Base-by-base conservation (phyloP, 352 stramenopile species). In the Pythium folliculosum region DNA sequence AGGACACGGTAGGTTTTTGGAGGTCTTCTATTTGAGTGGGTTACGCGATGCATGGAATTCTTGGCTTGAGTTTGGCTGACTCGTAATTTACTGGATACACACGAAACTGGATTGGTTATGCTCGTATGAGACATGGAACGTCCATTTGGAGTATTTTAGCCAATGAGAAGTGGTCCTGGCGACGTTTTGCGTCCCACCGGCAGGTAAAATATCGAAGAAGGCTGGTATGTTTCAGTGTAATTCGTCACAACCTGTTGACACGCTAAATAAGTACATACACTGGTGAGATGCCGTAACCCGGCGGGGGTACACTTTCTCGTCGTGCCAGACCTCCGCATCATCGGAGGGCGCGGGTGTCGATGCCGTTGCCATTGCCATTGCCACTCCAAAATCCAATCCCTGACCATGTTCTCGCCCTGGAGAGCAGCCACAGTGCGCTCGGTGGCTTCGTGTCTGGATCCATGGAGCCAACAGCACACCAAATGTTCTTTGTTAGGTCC, bases 61-160 rank as follows among this genome's bases (percentile, higher is more conserved):
- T 12, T 43, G 37, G 37, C 22, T 21, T 56, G 48, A 30, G 27
- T 21, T 25, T 19, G n/a, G 23, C 50, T 56, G 50, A 30, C 50
- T 56, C 50, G 50, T 56, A 56, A 56, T 21, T 56, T 56, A 43
- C 50, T 3, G 50, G 23, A n/a, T 16, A 43, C 7, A 22, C 27
- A 32, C 27, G 5, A 32, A 6, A 32, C 27, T 7, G 22, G 19
- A 21, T 3, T 35, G 13, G 4, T 35, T 56, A 25, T 56, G 50
- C 43, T 27, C 3, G 27, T 23, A 23, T 19, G 48, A 10, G 21
- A 56, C 22, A 56, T 19, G 35, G 23, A 38, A 21, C 14, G 25
- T 43, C 25, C 22, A 10, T n/a, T 4, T 25, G 3, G 21, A 17
- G 22, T 7, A 13, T 56, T 43, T 13, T 30, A 56, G 50, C 50